Conservation (phyloP, 2,329 filamentous ascomycete species). For the Endoconidiophora polonica region DNA sequence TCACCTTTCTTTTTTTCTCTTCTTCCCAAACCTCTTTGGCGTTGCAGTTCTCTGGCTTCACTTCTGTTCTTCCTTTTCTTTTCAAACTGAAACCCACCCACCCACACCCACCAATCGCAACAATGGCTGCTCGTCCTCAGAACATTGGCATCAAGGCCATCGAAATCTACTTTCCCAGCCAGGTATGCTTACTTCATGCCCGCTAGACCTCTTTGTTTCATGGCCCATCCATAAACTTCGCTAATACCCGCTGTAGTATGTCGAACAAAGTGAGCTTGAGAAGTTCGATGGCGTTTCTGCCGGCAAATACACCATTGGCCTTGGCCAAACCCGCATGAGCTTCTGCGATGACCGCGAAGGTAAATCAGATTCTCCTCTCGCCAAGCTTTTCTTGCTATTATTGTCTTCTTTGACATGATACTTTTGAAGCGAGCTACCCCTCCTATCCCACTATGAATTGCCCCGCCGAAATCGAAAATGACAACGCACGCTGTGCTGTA, state of each 20-base stretch:
- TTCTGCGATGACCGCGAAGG: constrained; percentile 84
- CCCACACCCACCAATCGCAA: constrained; percentile 15
- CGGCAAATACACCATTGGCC: constrained; percentile 82
- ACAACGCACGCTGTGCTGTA: background rate
- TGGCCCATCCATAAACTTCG: background rate
- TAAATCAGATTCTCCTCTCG: constrained; percentile 24
- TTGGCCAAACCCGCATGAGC: constrained; percentile 82
- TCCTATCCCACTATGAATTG: background rate
- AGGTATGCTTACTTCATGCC: constrained; percentile 36
- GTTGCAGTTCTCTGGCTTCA: background rate
- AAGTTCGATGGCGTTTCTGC: constrained; percentile 69
- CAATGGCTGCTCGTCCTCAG: constrained; percentile 60
- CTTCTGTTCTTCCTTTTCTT: constrained; percentile 1
- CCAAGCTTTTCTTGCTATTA: constrained; percentile 4
- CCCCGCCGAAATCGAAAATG: background rate
- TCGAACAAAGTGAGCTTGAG: constrained; percentile 68
- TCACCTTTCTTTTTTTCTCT: constrained; percentile 1
- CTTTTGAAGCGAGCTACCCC: background rate
- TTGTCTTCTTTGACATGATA: background rate
- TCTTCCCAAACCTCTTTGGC: background rate
- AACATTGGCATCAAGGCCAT: constrained; percentile 90
- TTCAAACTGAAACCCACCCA: constrained; percentile 2
- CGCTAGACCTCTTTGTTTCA: background rate
- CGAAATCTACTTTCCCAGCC: constrained; percentile 73
- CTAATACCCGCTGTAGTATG: constrained; percentile 42